Base-by-base conservation (phyloP, 345 rosid species). In the Salix brachista region DNA sequence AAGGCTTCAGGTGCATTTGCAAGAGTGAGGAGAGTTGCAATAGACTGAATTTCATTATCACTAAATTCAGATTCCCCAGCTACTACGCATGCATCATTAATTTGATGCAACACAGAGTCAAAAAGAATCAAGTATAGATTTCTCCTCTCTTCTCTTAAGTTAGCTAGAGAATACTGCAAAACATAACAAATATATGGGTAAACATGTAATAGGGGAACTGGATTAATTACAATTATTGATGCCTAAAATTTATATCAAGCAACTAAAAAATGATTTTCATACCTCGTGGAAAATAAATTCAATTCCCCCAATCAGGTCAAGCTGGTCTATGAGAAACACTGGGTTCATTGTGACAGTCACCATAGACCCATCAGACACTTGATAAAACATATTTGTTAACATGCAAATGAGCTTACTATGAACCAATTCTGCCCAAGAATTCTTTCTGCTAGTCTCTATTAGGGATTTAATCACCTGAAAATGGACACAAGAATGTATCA, bases 1-100 rank as follows among this genome's bases (percentile, higher is more conserved):
- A 90, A 93, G 42, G 99, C 99, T 87, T 92, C 99, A 19, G 99
- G 94, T 50, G 98, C 99, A 84, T 91, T 92, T 67, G 94, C 97
- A 78, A 89, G 90, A 85, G 90, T 85, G 39, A 96, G 96, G 75
- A 92, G 82, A 72, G 83, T 80, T 67, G 99, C 94, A 74, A 96
- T 80, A 76, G 92, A 96, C 72, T 89, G 94, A 84, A 92, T 88
- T 85, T 96, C 99, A 77, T 96, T 95, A 80, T 89, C 89, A 75
- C 81, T 81, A 76, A 90, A 96, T 78, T 93, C 99, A 67, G 97
- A 91, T 77, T 90, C 88, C 65, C 99, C 99, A 60, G 97, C 81
- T 61, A 87, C 84, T 80, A 84, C 79, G 82, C 92, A 91, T 66
- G 91, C 79, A 85, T 89, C 97, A 86, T 92, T 96, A 79, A 93